A percentile compares a stretch with the other conserved stretches of the same genome.
Evolutionary conservation across 2,329 filamentous ascomycete genomes (phyloP).

Genomic region (Cladophialophora carrionii): DNA sequence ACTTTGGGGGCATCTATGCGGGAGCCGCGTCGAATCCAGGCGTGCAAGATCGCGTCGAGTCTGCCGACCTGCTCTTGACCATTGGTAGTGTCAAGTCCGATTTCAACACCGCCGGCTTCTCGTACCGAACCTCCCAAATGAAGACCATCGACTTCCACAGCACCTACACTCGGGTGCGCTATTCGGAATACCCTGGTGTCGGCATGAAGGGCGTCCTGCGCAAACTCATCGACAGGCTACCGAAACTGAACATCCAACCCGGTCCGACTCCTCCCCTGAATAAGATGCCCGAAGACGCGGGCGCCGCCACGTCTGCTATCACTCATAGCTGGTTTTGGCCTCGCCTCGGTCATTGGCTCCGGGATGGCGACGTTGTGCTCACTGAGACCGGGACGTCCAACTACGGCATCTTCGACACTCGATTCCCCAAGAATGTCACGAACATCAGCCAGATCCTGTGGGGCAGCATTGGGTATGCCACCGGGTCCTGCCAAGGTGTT

Average conservation of each 20-base stretch:
- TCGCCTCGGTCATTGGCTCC: constrained; percentile 60
- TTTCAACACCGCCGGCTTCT: constrained; percentile 50
- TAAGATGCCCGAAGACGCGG: constrained; percentile 46
- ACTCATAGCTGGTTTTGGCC: constrained; percentile 64
- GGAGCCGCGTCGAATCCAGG: constrained; percentile 48
- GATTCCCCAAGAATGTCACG: constrained; percentile 54
- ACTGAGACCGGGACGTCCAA: constrained; percentile 64
- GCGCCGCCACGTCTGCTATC: constrained; percentile 44
- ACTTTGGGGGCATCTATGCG: constrained; percentile 56
- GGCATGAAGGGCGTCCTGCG: constrained; percentile 77
- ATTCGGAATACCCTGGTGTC: constrained; percentile 77
- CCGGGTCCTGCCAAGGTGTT: constrained; percentile 61
- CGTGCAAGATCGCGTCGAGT: constrained; percentile 47
- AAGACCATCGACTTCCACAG: constrained; percentile 82
- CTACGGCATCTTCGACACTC: constrained; percentile 58
- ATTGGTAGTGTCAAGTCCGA: constrained; percentile 55
- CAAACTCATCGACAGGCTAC: constrained; percentile 65
- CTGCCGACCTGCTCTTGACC: constrained; percentile 52
- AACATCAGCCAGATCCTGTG: constrained; percentile 60
- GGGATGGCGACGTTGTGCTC: constrained; percentile 60
- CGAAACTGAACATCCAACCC: constrained; percentile 60
- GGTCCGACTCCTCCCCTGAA: constrained; percentile 64
- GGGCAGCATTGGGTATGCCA: constrained; percentile 64
- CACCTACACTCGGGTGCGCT: constrained; percentile 71
- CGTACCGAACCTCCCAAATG: constrained; percentile 72